Conservation (phyloP, 2,329 filamentous ascomycete genomes). For the Scytalidium lignicola region DNA sequence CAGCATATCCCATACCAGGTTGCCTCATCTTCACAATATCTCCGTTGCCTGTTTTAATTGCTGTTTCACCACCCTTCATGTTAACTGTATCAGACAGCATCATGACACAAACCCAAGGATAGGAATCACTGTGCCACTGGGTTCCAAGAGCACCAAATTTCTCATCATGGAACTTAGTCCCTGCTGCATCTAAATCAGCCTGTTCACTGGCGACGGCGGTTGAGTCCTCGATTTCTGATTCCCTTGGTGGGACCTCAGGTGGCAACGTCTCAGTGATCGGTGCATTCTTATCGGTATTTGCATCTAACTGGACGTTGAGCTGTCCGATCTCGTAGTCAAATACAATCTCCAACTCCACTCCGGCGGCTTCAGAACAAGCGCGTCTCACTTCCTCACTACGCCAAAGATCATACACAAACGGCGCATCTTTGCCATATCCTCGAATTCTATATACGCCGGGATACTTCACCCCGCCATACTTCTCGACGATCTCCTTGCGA, state of each 20-base stretch:
- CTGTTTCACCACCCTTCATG: conserved; percentile 48
- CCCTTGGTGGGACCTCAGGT: not conserved
- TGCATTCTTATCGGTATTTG: conserved; percentile 15
- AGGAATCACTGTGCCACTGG: conserved; percentile 39
- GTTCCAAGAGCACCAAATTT: conserved; percentile 19
- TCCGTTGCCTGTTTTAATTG: conserved; percentile 45
- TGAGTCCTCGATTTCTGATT: not conserved
- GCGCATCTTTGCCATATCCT: conserved; percentile 47
- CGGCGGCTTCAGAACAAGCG: conserved; percentile 33
- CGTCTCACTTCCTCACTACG: conserved; percentile 36
- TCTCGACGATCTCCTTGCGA: conserved; percentile 44
- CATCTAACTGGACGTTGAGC: conserved; percentile 39
- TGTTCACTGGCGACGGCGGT: not conserved
- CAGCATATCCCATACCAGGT: conserved; percentile 31
- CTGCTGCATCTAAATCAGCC: not conserved
- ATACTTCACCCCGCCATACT: conserved; percentile 50
- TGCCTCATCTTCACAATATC: conserved; percentile 31
- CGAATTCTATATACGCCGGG: conserved; percentile 44
- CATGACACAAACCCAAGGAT: conserved; percentile 39
- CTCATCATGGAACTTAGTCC: conserved; percentile 12
- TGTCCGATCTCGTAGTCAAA: conserved; percentile 50
- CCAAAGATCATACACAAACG: conserved; percentile 56
- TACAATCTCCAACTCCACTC: conserved; percentile 46
- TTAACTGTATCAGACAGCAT: conserved; percentile 36
- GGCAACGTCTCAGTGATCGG: conserved; percentile 1